Evolutionary conservation across 2,329 filamentous ascomycete genomes (phyloP), one percentile per base, ranked within the genome.

Genomic region (Epichloe uncinata): DNA sequence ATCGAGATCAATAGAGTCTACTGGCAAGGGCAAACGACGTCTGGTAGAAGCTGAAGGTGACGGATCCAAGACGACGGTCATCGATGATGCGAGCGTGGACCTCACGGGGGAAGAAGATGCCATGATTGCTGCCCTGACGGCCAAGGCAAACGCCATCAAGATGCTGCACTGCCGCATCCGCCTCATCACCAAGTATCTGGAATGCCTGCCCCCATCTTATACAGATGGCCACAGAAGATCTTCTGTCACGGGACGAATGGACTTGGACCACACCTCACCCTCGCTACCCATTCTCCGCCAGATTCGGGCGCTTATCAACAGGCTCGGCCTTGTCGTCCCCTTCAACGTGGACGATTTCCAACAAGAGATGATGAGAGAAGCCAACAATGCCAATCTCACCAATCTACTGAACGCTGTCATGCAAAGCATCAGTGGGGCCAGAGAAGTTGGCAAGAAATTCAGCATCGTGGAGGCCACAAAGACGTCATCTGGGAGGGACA

Each of bases 101-200:
- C 67, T 83, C n/a, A 74, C 73, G 0, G 66, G 70, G 16, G 78
- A 79, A 53, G 79, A 83, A 53, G 75, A 81, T 49, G 79, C 83
- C 63, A 71, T 77, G 61, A 72, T 83, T 50, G 73, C 78, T 26
- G 71, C 78, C 15, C 79, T 98, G 20, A 93, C 84, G 30, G 85
- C 89, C 53, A 95, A 95, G 60, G 79, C 85, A 54, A 97, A 96
- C 66, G 90, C 93, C 26, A 84, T 96, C 61, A 91, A 89, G 69
- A 96, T 95, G 82, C 79, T 98, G 30, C 83, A 91, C 60, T 79
- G 82, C 6, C 81, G 87, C 46, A 79, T 93, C 57, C 75, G 78
- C 42, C 75, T 91, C 50, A 77, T 91, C 56, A 77, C 77, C 52
- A 74, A 73, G n/a, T 97, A 96, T 63, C 79, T 98, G 44, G 73